Evolutionary conservation across 306 rosid species (phyloP).

Genomic region (Herpetospermum pedunculosum): DNA sequence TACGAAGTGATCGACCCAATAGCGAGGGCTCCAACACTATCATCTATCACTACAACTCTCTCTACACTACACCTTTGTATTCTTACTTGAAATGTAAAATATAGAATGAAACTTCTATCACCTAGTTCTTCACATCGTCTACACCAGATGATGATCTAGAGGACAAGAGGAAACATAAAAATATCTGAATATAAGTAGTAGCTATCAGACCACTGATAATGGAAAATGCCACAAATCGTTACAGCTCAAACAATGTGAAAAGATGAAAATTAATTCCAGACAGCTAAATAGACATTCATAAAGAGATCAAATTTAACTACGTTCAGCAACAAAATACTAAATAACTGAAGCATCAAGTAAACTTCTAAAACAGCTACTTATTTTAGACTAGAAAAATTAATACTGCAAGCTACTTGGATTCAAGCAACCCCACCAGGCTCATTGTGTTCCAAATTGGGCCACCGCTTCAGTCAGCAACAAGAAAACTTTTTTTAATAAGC

Average conservation of each 20-base stretch:
- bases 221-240: slow-evolving; percentile 31
- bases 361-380: slow-evolving; percentile 72
- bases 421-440: slow-evolving; percentile 99
- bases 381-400: slow-evolving; percentile 71
- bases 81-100: slow-evolving; percentile 39
- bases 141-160: slow-evolving; percentile 13
- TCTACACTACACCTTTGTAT: slow-evolving; percentile 46
- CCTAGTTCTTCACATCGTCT: slow-evolving; percentile 22
- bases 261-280: slow-evolving; percentile 28
- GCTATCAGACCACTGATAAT: slow-evolving; percentile 55
- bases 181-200: slow-evolving; percentile 19
- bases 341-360: slow-evolving; percentile 55
- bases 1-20: slow-evolving; percentile 58
- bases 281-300: slow-evolving; percentile 43
- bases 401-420: slow-evolving; percentile 85
- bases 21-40: slow-evolving; percentile 66
- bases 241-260: slow-evolving; percentile 50
- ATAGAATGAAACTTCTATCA: slow-evolving; percentile 26
- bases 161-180: slow-evolving; percentile 15
- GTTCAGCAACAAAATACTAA: slow-evolving; percentile 49
- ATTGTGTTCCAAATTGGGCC: slow-evolving; percentile 34
- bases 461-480: slow-evolving; percentile 30
- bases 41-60: slow-evolving; percentile 59
- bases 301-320: slow-evolving; percentile 63
- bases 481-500: neutral